Base-by-base conservation (phyloP, 139 green algal species). In the Volvox africanus region DNA sequence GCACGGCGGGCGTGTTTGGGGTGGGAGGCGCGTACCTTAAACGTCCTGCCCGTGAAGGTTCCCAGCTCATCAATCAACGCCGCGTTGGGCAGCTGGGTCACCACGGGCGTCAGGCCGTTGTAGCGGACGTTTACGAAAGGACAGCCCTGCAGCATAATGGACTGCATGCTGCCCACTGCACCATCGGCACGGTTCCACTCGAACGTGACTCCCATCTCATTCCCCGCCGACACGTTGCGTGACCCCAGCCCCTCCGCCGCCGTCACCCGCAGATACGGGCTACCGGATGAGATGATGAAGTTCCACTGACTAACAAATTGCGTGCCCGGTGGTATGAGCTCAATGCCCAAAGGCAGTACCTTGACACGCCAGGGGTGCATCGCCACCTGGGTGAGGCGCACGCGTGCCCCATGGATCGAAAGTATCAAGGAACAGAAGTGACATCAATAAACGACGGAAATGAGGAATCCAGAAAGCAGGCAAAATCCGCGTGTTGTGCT, bases 71-170 rank as follows among this genome's bases (percentile, higher is more conserved):
- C 13, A 19, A 83, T 61, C 17, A 78, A 3, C 14, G 32, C 33
- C 35, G 44, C 69, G n/a, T 6, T 22, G 30, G 30, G 22, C 21
- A 55, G 35, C 67, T 61, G 82, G 36, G 26, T 24, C n/a, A 92
- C 35, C 26, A 80, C 21, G 2, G 89, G 89, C n/a, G 89, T 92
- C 19, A 88, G 32, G 22, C 44, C 44, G 18, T 20, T 75, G 82
- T 35, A 92, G 30, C 65, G 75, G 18, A 84, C 50, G 24, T 82
- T 92, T 6, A 92, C 22, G 80, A 84, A 92, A 21, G 89, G 89
- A 14, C 9, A 37, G 62, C 89, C 89, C 65, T 93, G 89, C 65
- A 93, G 44, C 37, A 93, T 30, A 19, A 68, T 76, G n/a, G 37
- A 30, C 0, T 16, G 24, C 89, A 93, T 93, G 69, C 19, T 75